These are phyloP conservation scores for Acer yangbiense DNA, from an alignment of 345 rosid genomes.

Conservation along the genomic window DNA sequence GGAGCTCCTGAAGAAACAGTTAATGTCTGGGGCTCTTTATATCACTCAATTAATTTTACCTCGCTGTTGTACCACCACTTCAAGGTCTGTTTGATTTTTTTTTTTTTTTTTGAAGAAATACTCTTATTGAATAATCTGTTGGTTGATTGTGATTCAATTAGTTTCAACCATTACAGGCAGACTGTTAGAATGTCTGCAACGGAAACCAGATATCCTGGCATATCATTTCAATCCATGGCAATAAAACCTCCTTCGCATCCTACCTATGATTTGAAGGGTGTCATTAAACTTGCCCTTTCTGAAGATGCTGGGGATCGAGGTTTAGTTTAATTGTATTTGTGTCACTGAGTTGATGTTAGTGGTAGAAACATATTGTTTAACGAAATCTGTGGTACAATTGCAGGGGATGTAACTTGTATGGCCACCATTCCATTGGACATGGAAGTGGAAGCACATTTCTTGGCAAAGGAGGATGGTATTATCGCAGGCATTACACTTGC, in stretches of 20 bases:
- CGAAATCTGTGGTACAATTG: slow-evolving; percentile 25
- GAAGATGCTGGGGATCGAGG: slow-evolving; percentile 97
- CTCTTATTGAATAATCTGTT: neutral
- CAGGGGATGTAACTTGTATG: slow-evolving; percentile 95
- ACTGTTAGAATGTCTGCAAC: slow-evolving; percentile 54
- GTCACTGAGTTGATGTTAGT: slow-evolving; percentile 5
- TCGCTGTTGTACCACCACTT: slow-evolving; percentile 27
- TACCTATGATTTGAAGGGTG: slow-evolving; percentile 75
- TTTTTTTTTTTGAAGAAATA: neutral
- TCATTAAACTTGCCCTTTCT: slow-evolving; percentile 71
- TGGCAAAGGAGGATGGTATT: slow-evolving; percentile 92
- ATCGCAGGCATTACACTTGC: slow-evolving; percentile 84
- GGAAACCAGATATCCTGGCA: slow-evolving; percentile 26
- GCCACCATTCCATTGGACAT: slow-evolving; percentile 80
- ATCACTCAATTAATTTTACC: slow-evolving; percentile 40
- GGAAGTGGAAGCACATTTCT: slow-evolving; percentile 93
- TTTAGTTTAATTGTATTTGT: slow-evolving; percentile 22
- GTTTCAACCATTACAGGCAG: slow-evolving; percentile 31
- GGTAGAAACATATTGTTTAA: slow-evolving; percentile 11
- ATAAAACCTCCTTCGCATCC: slow-evolving; percentile 91
- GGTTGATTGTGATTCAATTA: slow-evolving; percentile 1
- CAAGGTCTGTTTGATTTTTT: slow-evolving; percentile 41
- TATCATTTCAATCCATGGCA: slow-evolving; percentile 43
- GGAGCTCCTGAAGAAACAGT: slow-evolving; percentile 9
- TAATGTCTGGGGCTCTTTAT: slow-evolving; percentile 39